Percentiles rank a stretch among this genome's conserved stretches.
These are phyloP conservation scores for Diatrype stigma DNA, from an alignment of 2,329 filamentous ascomycete species.

Conservation along the genomic window DNA sequence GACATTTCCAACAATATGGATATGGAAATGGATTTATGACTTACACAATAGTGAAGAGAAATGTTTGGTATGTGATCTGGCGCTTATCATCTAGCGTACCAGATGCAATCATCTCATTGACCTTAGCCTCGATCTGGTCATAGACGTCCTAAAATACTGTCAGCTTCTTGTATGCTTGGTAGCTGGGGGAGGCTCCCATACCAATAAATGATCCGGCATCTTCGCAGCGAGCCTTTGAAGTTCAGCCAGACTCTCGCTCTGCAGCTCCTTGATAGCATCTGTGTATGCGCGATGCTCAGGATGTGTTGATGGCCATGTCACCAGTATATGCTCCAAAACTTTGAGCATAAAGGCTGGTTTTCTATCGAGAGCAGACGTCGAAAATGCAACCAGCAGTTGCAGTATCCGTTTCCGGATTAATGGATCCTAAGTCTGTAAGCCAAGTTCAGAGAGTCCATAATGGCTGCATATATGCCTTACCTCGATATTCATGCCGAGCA, in stretches of 20 bases:
- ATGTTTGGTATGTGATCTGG: constrained; percentile 80
- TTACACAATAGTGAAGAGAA: constrained; percentile 88
- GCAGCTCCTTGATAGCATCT: constrained; percentile 85
- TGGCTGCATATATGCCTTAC: constrained; percentile 24
- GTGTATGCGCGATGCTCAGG: constrained; percentile 70
- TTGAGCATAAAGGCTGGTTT: constrained; percentile 80
- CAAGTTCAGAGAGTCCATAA: background rate
- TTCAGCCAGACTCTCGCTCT: constrained; percentile 79
- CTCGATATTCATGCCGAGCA: constrained; percentile 69
- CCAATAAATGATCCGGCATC: constrained; percentile 85
- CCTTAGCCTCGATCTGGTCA: constrained; percentile 76
- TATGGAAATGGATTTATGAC: constrained; percentile 15
- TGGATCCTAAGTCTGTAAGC: constrained; percentile 56
- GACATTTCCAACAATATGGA: background rate
- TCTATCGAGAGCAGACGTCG: constrained; percentile 72
- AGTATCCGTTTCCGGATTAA: constrained; percentile 77
- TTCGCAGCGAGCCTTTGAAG: constrained; percentile 83
- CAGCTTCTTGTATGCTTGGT: constrained; percentile 9
- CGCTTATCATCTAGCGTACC: constrained; percentile 76
- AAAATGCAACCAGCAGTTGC: constrained; percentile 79
- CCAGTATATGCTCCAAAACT: constrained; percentile 85
- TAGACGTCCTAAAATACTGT: constrained; percentile 63
- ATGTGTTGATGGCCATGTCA: constrained; percentile 72
- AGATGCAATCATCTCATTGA: constrained; percentile 73
- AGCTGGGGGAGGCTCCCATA: constrained; percentile 32